Percentiles rank a stretch among this genome's conserved stretches.
These are phyloP conservation scores for Helotiales sp. DNA, from an alignment of 2,329 filamentous ascomycete genomes.

Conservation along the genomic window DNA sequence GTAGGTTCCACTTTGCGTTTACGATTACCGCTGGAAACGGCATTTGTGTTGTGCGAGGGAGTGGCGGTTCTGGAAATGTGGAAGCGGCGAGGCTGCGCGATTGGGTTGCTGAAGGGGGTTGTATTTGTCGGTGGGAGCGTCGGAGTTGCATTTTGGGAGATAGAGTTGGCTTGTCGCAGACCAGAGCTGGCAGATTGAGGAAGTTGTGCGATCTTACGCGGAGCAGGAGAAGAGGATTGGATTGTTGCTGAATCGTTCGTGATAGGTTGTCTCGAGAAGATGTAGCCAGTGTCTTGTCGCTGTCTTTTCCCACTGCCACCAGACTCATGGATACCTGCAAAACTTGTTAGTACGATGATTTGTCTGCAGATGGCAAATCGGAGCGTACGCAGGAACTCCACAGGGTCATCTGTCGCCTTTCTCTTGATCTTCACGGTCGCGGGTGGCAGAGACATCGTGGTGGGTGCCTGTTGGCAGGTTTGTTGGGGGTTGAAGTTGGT, in stretches of 20 bases:
- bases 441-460: conserved; percentile 42
- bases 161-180: not conserved
- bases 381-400: conserved; percentile 42
- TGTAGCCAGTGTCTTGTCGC: conserved; percentile 34
- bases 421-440: conserved; percentile 42
- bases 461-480: not conserved
- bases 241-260: conserved; percentile 6
- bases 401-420: conserved; percentile 43
- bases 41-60: conserved; percentile 6
- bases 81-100: conserved; percentile 54
- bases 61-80: conserved; percentile 57
- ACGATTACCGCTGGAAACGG: not conserved
- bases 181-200: conserved; percentile 26
- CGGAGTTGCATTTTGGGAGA: not conserved
- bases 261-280: conserved; percentile 39
- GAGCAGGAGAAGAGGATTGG: conserved; percentile 15
- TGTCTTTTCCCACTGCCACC: conserved; percentile 32
- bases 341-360: conserved; percentile 1
- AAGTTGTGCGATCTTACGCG: conserved; percentile 33
- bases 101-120: conserved; percentile 2
- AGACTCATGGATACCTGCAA: conserved; percentile 40
- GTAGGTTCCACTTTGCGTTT: conserved; percentile 43
- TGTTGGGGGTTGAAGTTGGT: not conserved
- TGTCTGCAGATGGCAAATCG: not conserved
- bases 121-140: not conserved